phyloP scores from a whole-genome alignment of 345 rosid species.

The Laguncularia racemosa region DNA sequence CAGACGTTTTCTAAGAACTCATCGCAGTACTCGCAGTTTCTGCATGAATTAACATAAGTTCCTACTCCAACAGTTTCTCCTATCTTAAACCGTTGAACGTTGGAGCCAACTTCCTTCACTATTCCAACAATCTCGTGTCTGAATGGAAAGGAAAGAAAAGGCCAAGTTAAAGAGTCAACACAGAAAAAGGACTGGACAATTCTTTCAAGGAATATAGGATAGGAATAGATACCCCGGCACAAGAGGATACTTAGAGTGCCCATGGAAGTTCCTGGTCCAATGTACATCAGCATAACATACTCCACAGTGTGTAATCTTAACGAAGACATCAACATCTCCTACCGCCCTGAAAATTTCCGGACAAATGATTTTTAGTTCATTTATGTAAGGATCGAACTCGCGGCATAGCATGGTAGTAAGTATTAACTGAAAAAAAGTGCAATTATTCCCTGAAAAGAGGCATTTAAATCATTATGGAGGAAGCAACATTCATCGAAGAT shows the following conservation, averaged over 20 bases:
- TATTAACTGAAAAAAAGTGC: too few relatives aligned
- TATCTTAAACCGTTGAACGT: conserved; percentile 50
- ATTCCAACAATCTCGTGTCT: conserved; percentile 90
- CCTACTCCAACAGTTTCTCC: conserved; percentile 94
- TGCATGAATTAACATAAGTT: conserved; percentile 76
- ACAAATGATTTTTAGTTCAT: neutral
- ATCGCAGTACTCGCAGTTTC: conserved; percentile 66
- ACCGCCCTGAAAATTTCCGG: conserved; percentile 31
- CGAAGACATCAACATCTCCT: conserved; percentile 53
- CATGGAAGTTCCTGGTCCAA: conserved; percentile 55
- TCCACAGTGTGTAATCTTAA: conserved; percentile 78
- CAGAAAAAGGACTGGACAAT: too few relatives aligned
- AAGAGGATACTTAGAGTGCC: conserved; percentile 60
- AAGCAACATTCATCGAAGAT: too few relatives aligned
- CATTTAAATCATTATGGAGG: too few relatives aligned
- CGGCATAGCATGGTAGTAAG: too few relatives aligned
- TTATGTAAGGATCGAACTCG: neutral
- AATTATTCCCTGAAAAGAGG: too few relatives aligned
- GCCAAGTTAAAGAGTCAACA: too few relatives aligned
- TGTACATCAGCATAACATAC: conserved; percentile 76
- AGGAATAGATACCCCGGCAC: conserved; percentile 59
- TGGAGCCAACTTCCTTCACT: conserved; percentile 71
- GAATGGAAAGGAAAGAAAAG: neutral
- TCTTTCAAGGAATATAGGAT: conserved; percentile 1
- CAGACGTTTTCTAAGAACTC: conserved; percentile 48